Evolutionary conservation across 164 flowering plant genomes (phyloP), one percentile per base, ranked within the genome.

Genomic region (Kingdonia uniflora): DNA sequence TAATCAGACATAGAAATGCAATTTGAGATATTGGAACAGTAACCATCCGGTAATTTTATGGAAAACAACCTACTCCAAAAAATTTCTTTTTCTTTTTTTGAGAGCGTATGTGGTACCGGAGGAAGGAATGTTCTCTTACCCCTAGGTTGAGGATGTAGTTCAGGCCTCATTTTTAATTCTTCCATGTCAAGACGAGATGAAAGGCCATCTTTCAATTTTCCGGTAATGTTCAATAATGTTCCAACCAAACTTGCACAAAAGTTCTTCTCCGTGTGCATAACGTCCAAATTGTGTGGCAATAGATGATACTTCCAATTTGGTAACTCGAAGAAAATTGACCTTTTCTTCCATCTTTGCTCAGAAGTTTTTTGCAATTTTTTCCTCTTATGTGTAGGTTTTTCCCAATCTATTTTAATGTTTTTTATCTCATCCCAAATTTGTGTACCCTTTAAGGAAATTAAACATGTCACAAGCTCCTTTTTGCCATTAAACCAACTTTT

Each of bases 251-350:
- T 55, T 11, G 42, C 49, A 55, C 22, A 55, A 22, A 55, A 33
- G 22, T 42, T 55, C 19, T 55, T 55, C 38, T 55, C 56, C 7
- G 33, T 38, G 15, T 52, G 42, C 14, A 52, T 55, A 0, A 55
- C 40, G n/a, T 55, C 49, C 47, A 43, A 7, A 6, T 55, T 55
- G 12, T 42, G 48, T 10, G 1, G 40, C 12, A 49, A 13, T 22
- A 25, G 19, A 26, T 11, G 14, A 12, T 17, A 16, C 48, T 44
- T 44, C 8, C 48, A 44, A 2, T 44, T 14, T 19, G 48, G 13
- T 19, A 44, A 44, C 17, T 44, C 2, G 6, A 44, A 44, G 23
- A 44, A 44, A 1, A 44, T 44, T 16, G 23, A 19, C 19, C 21
- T 44, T 1, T 44, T 44, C 48, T 44, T 44, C 48, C 19, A 44